phyloP scores from a whole-genome alignment of 257 asterid species.

The Rauvolfia tetraphylla region DNA sequence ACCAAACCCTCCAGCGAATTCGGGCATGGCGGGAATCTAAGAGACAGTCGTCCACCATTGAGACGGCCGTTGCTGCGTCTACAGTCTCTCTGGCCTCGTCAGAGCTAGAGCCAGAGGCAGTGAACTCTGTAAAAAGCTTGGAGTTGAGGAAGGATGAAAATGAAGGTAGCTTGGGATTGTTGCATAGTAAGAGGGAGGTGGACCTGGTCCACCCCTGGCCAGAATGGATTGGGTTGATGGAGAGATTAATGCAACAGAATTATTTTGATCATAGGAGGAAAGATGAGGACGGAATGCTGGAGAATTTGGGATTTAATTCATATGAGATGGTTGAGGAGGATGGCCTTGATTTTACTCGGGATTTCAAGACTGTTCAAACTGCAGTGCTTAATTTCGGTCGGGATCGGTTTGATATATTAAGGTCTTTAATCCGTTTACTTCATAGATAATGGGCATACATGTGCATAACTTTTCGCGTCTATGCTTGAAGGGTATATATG shows the following conservation, averaged over 20 bases:
- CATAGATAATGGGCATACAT: background rate
- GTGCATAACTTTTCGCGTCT: background rate
- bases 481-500: background rate
- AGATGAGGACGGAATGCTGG: conserved; percentile 87
- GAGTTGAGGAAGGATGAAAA: conserved; percentile 32
- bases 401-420: conserved; percentile 84
- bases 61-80: conserved; percentile 9
- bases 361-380: conserved; percentile 71
- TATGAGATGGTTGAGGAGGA: conserved; percentile 42
- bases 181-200: conserved; percentile 44
- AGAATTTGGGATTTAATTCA: conserved; percentile 57
- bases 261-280: conserved; percentile 87
- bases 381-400: conserved; percentile 76
- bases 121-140: conserved; percentile 27
- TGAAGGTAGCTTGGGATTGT: conserved; percentile 33
- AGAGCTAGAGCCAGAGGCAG: background rate
- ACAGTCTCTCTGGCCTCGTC: background rate
- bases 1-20: conserved; percentile 77
- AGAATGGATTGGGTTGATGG: conserved; percentile 93
- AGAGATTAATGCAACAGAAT: conserved; percentile 87
- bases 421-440: conserved; percentile 34
- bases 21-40: conserved; percentile 94
- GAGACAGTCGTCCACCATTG: conserved; percentile 27
- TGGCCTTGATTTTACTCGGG: conserved; percentile 59
- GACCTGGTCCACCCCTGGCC: conserved; percentile 93